Evolutionary conservation across 768 basidiomycete genomes (phyloP).

Genomic region (Auricularia sp.): DNA sequence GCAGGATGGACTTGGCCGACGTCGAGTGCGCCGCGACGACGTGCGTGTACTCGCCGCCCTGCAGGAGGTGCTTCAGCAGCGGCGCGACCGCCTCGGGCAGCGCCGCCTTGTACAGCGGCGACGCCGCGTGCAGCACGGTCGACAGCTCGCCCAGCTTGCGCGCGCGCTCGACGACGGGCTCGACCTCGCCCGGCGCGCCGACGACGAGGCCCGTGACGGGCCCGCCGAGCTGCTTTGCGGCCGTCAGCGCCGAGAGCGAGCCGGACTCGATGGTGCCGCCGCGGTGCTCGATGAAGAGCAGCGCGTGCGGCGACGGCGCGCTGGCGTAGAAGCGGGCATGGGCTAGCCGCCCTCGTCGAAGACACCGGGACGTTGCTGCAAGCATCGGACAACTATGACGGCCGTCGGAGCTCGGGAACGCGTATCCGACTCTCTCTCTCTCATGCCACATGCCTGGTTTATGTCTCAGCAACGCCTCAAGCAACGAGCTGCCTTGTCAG

Average conservation of each 20-base stretch:
- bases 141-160: constrained; percentile 60
- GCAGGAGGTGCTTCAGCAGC: constrained; percentile 65
- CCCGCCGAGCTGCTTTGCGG: constrained; percentile 78
- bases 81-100: constrained; percentile 77
- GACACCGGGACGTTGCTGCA: too few relatives aligned
- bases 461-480: too few relatives aligned
- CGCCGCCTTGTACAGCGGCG: constrained; percentile 55
- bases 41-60: constrained; percentile 69
- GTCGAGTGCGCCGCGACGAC: constrained; percentile 89
- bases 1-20: constrained; percentile 83
- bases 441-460: too few relatives aligned
- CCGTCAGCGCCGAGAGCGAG: constrained; percentile 84
- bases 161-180: constrained; percentile 55
- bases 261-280: constrained; percentile 73
- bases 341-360: neutral
- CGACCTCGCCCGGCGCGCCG: constrained; percentile 59
- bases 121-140: constrained; percentile 57
- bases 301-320: constrained; percentile 53
- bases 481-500: too few relatives aligned
- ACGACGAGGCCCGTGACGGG: constrained; percentile 72
- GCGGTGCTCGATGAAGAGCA: constrained; percentile 86
- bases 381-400: too few relatives aligned
- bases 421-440: too few relatives aligned
- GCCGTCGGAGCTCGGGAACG: too few relatives aligned
- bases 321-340: constrained; percentile 39